A percentile compares a stretch with the other conserved stretches of the same genome.
Evolutionary conservation across 2,329 filamentous ascomycete genomes (phyloP).

Genomic region (Monosporascus sp.): DNA sequence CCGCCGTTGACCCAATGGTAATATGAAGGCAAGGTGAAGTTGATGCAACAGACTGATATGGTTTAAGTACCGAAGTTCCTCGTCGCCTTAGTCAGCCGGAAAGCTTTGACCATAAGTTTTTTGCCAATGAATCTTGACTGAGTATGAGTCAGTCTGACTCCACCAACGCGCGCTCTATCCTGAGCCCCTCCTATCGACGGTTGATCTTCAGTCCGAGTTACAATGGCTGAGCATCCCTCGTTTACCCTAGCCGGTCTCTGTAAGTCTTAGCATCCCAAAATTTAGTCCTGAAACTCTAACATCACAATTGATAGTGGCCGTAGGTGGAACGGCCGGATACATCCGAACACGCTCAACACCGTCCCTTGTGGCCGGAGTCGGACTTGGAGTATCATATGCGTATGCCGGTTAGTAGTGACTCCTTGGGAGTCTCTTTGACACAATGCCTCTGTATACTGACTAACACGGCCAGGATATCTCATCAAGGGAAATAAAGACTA

Average conservation of each 20-base stretch:
- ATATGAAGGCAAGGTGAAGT: too few relatives aligned
- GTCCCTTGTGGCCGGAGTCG: constrained; percentile 28
- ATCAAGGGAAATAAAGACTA: constrained; percentile 38
- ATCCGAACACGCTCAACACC: constrained; percentile 25
- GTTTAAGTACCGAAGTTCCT: too few relatives aligned
- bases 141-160: too few relatives aligned
- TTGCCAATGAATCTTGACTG: too few relatives aligned
- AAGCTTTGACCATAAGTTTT: too few relatives aligned
- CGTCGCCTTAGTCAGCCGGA: too few relatives aligned
- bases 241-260: constrained; percentile 35
- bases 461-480: constrained; percentile 29
- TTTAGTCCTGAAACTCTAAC: not conserved
- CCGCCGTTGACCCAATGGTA: too few relatives aligned
- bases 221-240: constrained; percentile 36
- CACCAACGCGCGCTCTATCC: too few relatives aligned
- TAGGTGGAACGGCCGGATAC: constrained; percentile 28
- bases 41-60: too few relatives aligned
- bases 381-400: constrained; percentile 27
- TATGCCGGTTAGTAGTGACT: constrained; percentile 18
- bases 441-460: not conserved
- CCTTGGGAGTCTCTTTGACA: not conserved
- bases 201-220: too few relatives aligned
- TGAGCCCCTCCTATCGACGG: too few relatives aligned
- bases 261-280: constrained; percentile 18
- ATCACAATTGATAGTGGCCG: constrained; percentile 20